Conservation (phyloP, 2,329 filamentous ascomycete genomes). For the Claviceps pusilla region DNA sequence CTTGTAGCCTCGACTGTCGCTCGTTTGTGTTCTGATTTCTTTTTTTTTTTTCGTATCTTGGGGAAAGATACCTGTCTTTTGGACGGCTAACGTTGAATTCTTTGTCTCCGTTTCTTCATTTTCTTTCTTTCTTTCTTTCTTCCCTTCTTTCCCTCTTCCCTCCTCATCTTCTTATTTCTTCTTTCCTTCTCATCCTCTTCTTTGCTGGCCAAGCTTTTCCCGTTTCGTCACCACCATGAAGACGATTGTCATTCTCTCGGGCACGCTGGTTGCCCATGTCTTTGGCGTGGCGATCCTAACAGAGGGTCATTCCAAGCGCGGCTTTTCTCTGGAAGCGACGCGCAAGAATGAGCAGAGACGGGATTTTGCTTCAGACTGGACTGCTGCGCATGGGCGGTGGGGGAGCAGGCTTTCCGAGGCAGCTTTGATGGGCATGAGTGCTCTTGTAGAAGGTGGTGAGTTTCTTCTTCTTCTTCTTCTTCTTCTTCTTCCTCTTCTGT, state of each 20-base stretch:
- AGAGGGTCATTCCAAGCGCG: background rate
- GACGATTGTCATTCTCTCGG: background rate
- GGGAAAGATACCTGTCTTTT: background rate
- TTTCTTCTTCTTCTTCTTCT: background rate
- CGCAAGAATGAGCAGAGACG: conserved; percentile 11
- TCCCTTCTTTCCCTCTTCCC: background rate
- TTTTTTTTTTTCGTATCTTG: background rate
- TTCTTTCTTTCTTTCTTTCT: background rate
- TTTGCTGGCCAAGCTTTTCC: background rate
- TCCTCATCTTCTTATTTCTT: background rate
- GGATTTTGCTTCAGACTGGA: conserved; percentile 20
- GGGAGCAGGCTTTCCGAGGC: conserved; percentile 11
- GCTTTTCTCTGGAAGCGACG: conserved; percentile 17
- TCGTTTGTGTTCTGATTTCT: background rate
- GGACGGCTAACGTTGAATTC: background rate
- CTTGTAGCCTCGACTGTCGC: background rate
- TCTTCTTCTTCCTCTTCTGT: background rate
- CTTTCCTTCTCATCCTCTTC: background rate
- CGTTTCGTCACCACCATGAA: background rate
- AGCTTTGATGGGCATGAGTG: conserved; percentile 11
- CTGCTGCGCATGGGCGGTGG: conserved; percentile 21
- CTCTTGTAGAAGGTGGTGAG: conserved; percentile 17
- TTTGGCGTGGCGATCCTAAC: background rate
- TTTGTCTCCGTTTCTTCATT: background rate
- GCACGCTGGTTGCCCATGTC: background rate